Evolutionary conservation across 2,329 filamentous ascomycete genomes (phyloP), one percentile per base, ranked within the genome.

Genomic region (Aspergillus sp.): DNA sequence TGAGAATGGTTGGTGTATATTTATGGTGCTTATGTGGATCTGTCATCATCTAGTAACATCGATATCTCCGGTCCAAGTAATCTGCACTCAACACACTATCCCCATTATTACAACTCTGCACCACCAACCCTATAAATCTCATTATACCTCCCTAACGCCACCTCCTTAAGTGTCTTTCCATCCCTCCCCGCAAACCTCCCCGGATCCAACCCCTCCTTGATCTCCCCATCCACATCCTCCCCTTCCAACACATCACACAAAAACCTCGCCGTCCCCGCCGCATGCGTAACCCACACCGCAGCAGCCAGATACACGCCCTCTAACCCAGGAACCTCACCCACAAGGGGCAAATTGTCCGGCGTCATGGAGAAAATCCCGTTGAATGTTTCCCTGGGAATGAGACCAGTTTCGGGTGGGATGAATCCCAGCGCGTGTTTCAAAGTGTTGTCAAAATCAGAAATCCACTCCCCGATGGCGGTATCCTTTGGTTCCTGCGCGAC

Each of bases 261-360:
- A 17, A 76, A 60, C 30, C 67, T 71, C 15, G 72, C 74, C 5
- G 66, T 65, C 1, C 74, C 74, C 47, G 73, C 73, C 28, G 72
- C 74, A 62, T 74, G 71, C 0, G 74, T 75, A 36, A 76, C 68
- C 74, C 74, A 76, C 17, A 76, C 72, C 1, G 72, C 73, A 5
- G 71, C 72, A 5, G 70, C 71, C 17, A 76, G 59, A 58, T 70
- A 74, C 21, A 76, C 50, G 2, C 73, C 72, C 1, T 63, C 19
- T 1, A 66, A 28, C 1, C 55, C 65, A 12, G 69, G 58, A 3
- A 74, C 63, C 7, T 54, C 64, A 8, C 74, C 74, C 15, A 70
- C 70, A 41, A 77, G 58, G 2, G 74, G 73, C 41, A 76, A 57
- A 25, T 72, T 74, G 48, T 76, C 74, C 2, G 74, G 74, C 2